Base-by-base conservation (phyloP, 73 alveolate genomes). In the Durusdinium trenchii region DNA sequence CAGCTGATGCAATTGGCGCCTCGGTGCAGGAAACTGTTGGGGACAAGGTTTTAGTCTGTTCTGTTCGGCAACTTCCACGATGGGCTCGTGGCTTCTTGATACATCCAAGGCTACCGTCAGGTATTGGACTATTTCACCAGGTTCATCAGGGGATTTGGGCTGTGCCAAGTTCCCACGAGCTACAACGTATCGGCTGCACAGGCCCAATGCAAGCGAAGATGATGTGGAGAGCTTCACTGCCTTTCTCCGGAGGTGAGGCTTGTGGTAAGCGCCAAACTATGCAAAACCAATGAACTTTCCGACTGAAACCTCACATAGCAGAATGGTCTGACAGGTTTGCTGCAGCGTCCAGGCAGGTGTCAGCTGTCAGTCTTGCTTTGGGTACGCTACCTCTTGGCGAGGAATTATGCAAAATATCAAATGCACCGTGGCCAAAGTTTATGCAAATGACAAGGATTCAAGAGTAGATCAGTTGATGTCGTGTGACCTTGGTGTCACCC, bases 401-500 rank as follows among this genome's bases (percentile, higher is more conserved):
- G 98, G 98, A 92, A 92, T 78, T 92, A 92, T 50, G 98, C 98
- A 54, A 92, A 78, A 40, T 92, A 89, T 20, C 98, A 92, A 51
- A 71, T 92, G 98, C 98, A 10, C 3, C 96, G 45, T 89, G 96
- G 81, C 71, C n/a, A 46, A 0, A 46, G 7, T 6, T 1, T 0
- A 18, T 76, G 30, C 73, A 0, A 32, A 60, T 60, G n/a, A n/a
- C n/a, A 60, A 60, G 30, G 18, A 23, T 1, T 60, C 73, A 60
- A 60, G 73, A 60, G 73, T n/a, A n/a, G n/a, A n/a, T n/a, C n/a
- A n/a, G n/a, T n/a, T n/a, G n/a, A n/a, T n/a, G 73, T 40, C 10
- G 47, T 18, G 1, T 43, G 86, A 43, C 12, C 10, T 36, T 23
- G 23, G 23, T 43, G 26, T 3, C 54, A 76, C 26, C 36, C 36